Conservation (phyloP, 352 stramenopile species). For the Phytophthora idaei region DNA sequence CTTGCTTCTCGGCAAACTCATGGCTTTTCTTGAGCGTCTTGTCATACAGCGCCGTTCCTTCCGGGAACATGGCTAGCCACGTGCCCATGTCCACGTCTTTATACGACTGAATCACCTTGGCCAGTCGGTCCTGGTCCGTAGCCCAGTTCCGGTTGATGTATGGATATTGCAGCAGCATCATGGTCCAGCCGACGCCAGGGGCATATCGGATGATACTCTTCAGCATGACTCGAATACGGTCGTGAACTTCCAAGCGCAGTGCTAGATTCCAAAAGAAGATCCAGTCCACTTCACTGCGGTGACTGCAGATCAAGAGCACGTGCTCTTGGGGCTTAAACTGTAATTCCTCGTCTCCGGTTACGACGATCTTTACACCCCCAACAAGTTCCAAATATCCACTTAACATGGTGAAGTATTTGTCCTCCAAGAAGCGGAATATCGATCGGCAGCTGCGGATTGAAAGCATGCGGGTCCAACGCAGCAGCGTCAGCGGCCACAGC, state of each 20-base stretch:
- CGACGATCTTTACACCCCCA: conserved; percentile 59
- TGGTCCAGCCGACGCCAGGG: conserved; percentile 67
- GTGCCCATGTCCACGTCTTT: conserved; percentile 46
- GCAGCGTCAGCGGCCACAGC: conserved; percentile 58
- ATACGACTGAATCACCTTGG: conserved; percentile 58
- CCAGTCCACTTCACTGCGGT: conserved; percentile 85
- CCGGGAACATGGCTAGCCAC: conserved; percentile 83
- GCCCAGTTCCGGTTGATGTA: conserved; percentile 78
- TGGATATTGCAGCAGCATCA: conserved; percentile 73
- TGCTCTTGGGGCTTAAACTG: conserved; percentile 50
- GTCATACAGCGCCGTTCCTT: conserved; percentile 76
- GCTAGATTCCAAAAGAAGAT: conserved; percentile 84
- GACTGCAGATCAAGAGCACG: conserved; percentile 75
- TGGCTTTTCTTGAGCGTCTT: conserved; percentile 70
- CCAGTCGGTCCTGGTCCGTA: conserved; percentile 62
- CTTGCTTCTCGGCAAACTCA: conserved; percentile 54
- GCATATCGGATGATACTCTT: conserved; percentile 70
- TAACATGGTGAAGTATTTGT: conserved; percentile 66
- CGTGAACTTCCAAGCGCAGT: conserved; percentile 66
- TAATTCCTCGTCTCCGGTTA: conserved; percentile 59
- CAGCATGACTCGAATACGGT: conserved; percentile 81
- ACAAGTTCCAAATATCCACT: conserved; percentile 62
- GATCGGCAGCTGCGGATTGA: conserved; percentile 32
- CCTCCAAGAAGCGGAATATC: conserved; percentile 47
- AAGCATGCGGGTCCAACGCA: conserved; percentile 39